Evolutionary conservation across 768 basidiomycete genomes (phyloP).

Genomic region (Ramaria rubella): DNA sequence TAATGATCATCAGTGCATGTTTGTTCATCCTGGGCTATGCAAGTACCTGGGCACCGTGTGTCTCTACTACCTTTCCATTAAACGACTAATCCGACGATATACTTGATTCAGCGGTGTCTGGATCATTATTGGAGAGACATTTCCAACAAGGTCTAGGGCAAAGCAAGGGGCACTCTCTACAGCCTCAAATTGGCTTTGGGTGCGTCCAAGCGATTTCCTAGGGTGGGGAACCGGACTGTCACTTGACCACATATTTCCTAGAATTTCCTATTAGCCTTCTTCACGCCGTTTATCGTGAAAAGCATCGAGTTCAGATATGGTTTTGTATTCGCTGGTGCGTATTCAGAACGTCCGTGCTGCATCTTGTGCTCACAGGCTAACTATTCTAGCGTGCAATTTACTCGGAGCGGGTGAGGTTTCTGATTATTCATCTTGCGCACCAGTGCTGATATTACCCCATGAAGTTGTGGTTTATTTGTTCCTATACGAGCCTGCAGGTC

Average conservation of each 20-base stretch:
- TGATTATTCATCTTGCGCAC: background rate
- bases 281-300: slow-evolving; percentile 64
- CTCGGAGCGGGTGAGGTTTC: slow-evolving; percentile 6
- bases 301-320: slow-evolving; percentile 58
- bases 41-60: slow-evolving; percentile 59
- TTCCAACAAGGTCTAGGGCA: slow-evolving; percentile 64
- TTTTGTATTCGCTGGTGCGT: slow-evolving; percentile 59
- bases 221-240: background rate
- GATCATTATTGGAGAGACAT: slow-evolving; percentile 75
- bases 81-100: too few species aligned
- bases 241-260: background rate
- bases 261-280: slow-evolving; percentile 71
- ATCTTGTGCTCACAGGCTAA: background rate
- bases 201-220: slow-evolving; percentile 15
- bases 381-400: slow-evolving; percentile 47
- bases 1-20: slow-evolving; percentile 63
- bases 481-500: slow-evolving; percentile 66
- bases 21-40: slow-evolving; percentile 69
- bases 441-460: slow-evolving; percentile 27
- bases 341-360: background rate
- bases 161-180: slow-evolving; percentile 66
- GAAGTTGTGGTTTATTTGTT: slow-evolving; percentile 62
- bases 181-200: slow-evolving; percentile 55
- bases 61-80: slow-evolving; percentile 1
- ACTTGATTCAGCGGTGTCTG: slow-evolving; percentile 45